A percentile compares a stretch with the other conserved stretches of the same genome.
Evolutionary conservation across 768 basidiomycete species (phyloP).

Genomic region (Macrolepiota albuminosa): DNA sequence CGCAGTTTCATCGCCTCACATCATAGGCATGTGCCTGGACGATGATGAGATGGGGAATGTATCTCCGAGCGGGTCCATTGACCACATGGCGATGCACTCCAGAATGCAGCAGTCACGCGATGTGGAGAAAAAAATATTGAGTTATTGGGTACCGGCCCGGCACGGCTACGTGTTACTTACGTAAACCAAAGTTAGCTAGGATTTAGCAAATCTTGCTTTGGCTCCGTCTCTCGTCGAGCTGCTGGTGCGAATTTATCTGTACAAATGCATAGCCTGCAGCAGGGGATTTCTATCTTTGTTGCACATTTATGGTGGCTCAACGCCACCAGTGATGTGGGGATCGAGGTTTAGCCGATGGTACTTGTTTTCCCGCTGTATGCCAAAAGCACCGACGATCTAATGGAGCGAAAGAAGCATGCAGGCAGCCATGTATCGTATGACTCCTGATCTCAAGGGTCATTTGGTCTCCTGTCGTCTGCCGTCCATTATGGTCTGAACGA

Average conservation of each 20-base stretch:
- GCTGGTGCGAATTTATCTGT: not conserved
- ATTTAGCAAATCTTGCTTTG: not conserved
- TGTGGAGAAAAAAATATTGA: not conserved
- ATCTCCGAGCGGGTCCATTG: not conserved
- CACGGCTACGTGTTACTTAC: not conserved
- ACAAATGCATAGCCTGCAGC: not conserved
- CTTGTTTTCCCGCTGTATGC: not conserved
- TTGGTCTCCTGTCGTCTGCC: not conserved
- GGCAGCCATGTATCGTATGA: not conserved
- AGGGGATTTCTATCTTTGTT: not conserved
- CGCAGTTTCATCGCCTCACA: not conserved
- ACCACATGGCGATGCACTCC: not conserved
- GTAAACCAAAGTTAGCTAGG: not conserved
- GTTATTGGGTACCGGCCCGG: not conserved
- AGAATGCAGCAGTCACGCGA: not conserved
- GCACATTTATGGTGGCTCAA: not conserved
- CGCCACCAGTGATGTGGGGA: not conserved
- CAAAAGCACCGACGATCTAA: not conserved
- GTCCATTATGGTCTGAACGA: not conserved
- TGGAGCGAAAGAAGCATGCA: conserved; percentile 1
- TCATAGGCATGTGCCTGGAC: not conserved
- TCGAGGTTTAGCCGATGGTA: not conserved
- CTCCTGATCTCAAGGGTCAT: not conserved
- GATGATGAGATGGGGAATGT: not conserved
- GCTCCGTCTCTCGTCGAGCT: not conserved